Evolutionary conservation across 306 rosid genomes (phyloP).

Genomic region (Sophora flavescens): DNA sequence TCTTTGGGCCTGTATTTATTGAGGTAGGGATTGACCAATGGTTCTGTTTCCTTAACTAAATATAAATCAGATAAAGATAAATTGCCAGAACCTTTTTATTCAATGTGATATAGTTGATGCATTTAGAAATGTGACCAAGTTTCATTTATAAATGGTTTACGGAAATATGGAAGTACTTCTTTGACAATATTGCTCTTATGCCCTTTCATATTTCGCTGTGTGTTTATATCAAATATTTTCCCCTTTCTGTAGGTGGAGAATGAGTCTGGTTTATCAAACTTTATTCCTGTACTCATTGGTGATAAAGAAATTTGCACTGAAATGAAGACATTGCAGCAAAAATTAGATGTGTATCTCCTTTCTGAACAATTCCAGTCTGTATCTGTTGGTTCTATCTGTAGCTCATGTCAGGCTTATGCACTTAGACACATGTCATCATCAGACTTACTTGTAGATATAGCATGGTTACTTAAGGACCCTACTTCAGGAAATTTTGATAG

Average conservation of each 20-base stretch:
- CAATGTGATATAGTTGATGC: constrained; percentile 8
- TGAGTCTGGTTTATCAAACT: constrained; percentile 92
- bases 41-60: constrained; percentile 28
- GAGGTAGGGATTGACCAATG: constrained; percentile 65
- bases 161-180: not conserved
- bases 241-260: constrained; percentile 83
- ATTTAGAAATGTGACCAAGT: constrained; percentile 1
- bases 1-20: constrained; percentile 91
- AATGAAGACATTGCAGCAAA: constrained; percentile 69
- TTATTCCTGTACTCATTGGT: constrained; percentile 84
- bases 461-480: constrained; percentile 90
- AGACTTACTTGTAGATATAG: constrained; percentile 82
- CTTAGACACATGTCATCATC: constrained; percentile 57
- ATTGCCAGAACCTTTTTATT: too few relatives aligned
- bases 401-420: constrained; percentile 67
- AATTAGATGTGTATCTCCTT: constrained; percentile 58
- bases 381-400: constrained; percentile 54
- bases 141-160: constrained; percentile 34
- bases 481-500: constrained; percentile 65
- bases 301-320: constrained; percentile 84
- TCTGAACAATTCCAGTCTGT: constrained; percentile 50
- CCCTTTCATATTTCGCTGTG: constrained; percentile 11
- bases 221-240: constrained; percentile 23
- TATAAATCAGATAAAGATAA: too few relatives aligned
- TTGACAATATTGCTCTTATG: not conserved